These are phyloP conservation scores for Debaryomycetaceae sp. DNA, from an alignment of 1,139 yeast genomes.

Conservation along the genomic window DNA sequence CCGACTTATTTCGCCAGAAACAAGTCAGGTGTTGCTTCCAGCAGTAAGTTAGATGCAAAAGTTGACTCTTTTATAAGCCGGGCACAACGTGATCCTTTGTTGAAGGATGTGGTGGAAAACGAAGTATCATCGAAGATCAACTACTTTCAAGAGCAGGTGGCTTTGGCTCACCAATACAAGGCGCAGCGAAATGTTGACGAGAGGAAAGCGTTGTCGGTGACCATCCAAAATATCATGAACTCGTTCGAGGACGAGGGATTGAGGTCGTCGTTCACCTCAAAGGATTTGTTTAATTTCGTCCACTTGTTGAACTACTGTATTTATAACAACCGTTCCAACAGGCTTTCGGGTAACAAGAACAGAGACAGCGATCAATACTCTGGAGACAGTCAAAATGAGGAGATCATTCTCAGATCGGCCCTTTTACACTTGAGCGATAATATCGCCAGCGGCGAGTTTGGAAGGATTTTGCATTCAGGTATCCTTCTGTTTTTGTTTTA, in stretches of 20 bases:
- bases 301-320: constrained; percentile 26
- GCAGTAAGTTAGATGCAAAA: constrained; percentile 6
- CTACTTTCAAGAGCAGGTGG: constrained; percentile 27
- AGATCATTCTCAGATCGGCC: constrained; percentile 29
- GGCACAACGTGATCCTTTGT: constrained; percentile 21
- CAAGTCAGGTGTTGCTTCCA: constrained; percentile 13
- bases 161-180: constrained; percentile 17
- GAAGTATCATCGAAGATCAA: constrained; percentile 20
- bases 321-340: constrained; percentile 26
- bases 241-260: constrained; percentile 28
- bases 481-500: constrained; percentile 21
- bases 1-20: constrained; percentile 12
- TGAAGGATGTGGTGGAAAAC: constrained; percentile 16
- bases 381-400: constrained; percentile 24
- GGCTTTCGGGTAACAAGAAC: constrained; percentile 32
- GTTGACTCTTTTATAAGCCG: constrained; percentile 14
- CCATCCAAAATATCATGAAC: constrained; percentile 19
- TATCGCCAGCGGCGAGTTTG: constrained; percentile 31
- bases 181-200: constrained; percentile 14
- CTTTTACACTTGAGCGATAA: constrained; percentile 32
- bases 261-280: constrained; percentile 19
- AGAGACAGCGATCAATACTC: constrained; percentile 39
- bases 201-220: constrained; percentile 18
- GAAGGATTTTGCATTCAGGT: constrained; percentile 17
- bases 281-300: constrained; percentile 26